phyloP scores from a whole-genome alignment of 352 stramenopile genomes.

The Pseudoperonospora humuli region DNA sequence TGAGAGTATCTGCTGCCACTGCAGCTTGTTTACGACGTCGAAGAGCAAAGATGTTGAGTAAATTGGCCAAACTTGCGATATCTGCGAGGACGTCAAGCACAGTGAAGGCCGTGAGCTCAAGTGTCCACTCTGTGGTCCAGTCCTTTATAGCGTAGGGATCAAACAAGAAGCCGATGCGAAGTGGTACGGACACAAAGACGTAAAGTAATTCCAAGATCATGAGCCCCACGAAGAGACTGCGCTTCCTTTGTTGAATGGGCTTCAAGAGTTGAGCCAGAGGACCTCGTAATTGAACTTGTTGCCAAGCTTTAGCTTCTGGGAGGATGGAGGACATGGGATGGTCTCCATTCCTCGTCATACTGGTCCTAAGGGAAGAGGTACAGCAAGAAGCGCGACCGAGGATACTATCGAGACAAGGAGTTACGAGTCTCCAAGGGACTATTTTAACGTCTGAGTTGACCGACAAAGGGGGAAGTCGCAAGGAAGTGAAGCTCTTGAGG shows the following conservation, averaged over 20 bases:
- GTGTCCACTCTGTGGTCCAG: conserved; percentile 30
- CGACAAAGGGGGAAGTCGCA: too few species aligned
- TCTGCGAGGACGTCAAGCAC: conserved; percentile 46
- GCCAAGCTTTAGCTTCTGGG: conserved; percentile 1
- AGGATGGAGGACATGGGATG: neutral
- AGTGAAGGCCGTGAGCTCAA: conserved; percentile 40
- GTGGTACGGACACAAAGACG: conserved; percentile 43
- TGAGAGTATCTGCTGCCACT: conserved; percentile 11
- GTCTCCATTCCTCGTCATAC: conserved; percentile 9
- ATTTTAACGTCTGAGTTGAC: neutral
- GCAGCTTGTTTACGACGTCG: conserved; percentile 37
- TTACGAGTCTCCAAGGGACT: neutral
- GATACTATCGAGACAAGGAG: neutral
- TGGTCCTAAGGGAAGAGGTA: neutral
- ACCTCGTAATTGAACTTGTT: neutral
- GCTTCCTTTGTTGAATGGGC: conserved; percentile 7
- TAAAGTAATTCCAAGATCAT: conserved; percentile 36
- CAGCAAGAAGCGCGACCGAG: neutral
- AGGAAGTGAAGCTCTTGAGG: too few species aligned
- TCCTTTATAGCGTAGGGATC: conserved; percentile 28
- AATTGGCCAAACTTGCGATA: conserved; percentile 26
- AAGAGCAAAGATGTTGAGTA: conserved; percentile 45
- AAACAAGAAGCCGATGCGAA: conserved; percentile 65
- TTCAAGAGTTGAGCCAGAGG: conserved; percentile 11
- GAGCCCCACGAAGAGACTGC: conserved; percentile 21